These are phyloP conservation scores for Ceratobasidium sp. DNA, from an alignment of 1,284 basidiomycete species.

Conservation along the genomic window DNA sequence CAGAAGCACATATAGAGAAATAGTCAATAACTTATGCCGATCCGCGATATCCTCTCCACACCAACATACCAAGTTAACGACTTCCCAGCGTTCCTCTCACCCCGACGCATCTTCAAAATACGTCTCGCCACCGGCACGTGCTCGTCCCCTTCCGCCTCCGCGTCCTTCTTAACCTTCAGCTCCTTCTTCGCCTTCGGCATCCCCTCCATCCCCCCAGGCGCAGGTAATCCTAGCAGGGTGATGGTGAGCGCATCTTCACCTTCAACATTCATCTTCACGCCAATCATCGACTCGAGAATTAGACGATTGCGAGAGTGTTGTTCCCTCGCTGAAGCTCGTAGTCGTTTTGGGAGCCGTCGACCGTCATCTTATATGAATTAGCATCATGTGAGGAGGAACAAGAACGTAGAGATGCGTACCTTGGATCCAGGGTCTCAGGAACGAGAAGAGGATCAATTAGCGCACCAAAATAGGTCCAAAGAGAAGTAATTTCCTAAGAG, in stretches of 20 bases:
- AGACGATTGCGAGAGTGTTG: conserved; percentile 2
- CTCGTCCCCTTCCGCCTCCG: conserved; percentile 27
- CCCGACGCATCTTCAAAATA: conserved; percentile 64
- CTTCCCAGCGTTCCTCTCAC: conserved; percentile 72
- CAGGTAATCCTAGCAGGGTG: neutral
- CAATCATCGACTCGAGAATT: neutral
- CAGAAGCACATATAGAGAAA: conserved; percentile 43
- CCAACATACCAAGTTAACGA: conserved; percentile 65
- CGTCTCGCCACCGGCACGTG: conserved; percentile 26
- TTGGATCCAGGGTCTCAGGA: too few species aligned
- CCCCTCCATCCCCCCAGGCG: conserved; percentile 29
- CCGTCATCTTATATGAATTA: too few species aligned
- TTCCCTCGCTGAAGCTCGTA: conserved; percentile 17
- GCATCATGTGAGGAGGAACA: too few species aligned
- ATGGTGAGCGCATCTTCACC: conserved; percentile 16
- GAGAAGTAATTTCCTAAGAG: too few species aligned
- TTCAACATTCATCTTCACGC: neutral
- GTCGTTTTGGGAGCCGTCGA: neutral
- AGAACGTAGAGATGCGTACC: too few species aligned
- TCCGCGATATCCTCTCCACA: conserved; percentile 51
- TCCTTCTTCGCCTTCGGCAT: conserved; percentile 48
- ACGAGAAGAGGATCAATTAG: too few species aligned
- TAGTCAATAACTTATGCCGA: conserved; percentile 52
- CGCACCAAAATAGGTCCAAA: too few species aligned
- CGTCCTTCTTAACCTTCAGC: conserved; percentile 28